phyloP scores from a whole-genome alignment of 2,329 filamentous ascomycete species.

The Exophiala xenobiotica region DNA sequence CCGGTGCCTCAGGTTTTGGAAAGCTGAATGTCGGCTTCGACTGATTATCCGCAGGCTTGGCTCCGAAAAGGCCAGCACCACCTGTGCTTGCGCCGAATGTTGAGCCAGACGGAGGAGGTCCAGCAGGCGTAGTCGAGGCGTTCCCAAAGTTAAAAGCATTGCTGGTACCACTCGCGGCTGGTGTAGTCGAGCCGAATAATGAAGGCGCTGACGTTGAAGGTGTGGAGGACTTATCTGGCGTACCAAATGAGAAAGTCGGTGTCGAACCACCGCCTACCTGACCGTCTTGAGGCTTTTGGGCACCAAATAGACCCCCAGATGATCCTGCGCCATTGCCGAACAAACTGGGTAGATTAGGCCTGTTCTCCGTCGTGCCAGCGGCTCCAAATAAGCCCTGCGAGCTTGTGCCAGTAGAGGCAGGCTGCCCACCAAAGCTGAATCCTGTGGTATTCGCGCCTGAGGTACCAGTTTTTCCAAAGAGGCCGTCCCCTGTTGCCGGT shows the following conservation, averaged over 20 bases:
- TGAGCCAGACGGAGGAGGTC: constrained; percentile 43
- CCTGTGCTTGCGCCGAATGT: constrained; percentile 34
- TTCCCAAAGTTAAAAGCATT: constrained; percentile 39
- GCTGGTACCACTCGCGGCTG: constrained; percentile 38
- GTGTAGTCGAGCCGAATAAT: constrained; percentile 37
- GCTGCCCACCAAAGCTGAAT: constrained; percentile 19
- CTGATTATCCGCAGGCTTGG: constrained; percentile 29
- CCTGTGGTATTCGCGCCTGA: constrained; percentile 14
- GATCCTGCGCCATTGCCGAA: constrained; percentile 23
- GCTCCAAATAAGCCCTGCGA: constrained; percentile 8
- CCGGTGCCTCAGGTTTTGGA: constrained; percentile 32
- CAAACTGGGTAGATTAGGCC: constrained; percentile 16
- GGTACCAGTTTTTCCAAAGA: constrained; percentile 26
- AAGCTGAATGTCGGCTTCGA: constrained; percentile 32
- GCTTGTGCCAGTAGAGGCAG: constrained; percentile 2
- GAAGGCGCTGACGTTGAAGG: constrained; percentile 35
- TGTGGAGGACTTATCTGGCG: constrained; percentile 21
- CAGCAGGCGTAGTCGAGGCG: constrained; percentile 52
- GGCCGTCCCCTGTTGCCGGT: constrained; percentile 11
- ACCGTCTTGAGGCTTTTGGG: constrained; percentile 13
- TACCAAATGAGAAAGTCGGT: constrained; percentile 19
- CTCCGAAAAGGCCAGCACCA: constrained; percentile 35
- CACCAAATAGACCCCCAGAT: constrained; percentile 14
- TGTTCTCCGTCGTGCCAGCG: constrained; percentile 10
- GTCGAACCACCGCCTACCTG: constrained; percentile 13